Evolutionary conservation across 495 filamentous ascomycete species (phyloP).

Genomic region (Neurospora sp.): DNA sequence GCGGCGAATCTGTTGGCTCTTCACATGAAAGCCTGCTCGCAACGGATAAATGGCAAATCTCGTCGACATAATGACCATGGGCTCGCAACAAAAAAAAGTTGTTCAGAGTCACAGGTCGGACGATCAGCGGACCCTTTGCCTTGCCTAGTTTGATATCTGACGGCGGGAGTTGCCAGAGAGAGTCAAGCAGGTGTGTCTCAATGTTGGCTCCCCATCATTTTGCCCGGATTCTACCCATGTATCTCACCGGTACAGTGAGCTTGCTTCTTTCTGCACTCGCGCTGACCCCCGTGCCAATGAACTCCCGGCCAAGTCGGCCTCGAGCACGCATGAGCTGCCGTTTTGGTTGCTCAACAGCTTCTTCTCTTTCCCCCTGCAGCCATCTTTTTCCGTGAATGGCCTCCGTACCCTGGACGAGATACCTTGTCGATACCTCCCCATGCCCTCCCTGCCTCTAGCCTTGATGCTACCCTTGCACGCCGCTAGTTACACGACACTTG

Average conservation of each 20-base stretch:
- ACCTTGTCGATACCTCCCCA: conserved; percentile 19
- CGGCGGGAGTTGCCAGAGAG: conserved; percentile 11
- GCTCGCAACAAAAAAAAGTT: background rate
- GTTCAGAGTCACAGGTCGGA: background rate
- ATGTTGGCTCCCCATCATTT: conserved; percentile 4
- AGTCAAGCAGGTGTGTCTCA: conserved; percentile 11
- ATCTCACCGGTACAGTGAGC: conserved; percentile 1
- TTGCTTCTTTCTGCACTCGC: conserved; percentile 19
- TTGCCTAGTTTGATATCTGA: conserved; percentile 1
- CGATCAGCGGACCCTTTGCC: conserved; percentile 9
- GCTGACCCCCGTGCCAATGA: conserved; percentile 22
- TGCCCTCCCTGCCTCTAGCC: conserved; percentile 5
- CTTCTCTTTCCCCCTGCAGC: conserved; percentile 19
- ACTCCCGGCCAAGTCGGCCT: conserved; percentile 10
- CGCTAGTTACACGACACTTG: background rate
- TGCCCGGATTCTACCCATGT: conserved; percentile 10
- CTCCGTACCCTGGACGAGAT: conserved; percentile 8
- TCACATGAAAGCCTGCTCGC: background rate
- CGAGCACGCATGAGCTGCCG: conserved; percentile 24
- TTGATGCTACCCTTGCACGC: background rate
- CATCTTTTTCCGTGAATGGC: conserved; percentile 17
- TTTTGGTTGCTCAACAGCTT: conserved; percentile 26
- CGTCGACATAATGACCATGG: background rate
- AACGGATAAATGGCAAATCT: background rate
- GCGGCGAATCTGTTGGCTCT: background rate